Evolutionary conservation across 2,329 filamentous ascomycete species (phyloP), one percentile per base, ranked within the genome.

Genomic region (Trichothecium sympodiale): DNA sequence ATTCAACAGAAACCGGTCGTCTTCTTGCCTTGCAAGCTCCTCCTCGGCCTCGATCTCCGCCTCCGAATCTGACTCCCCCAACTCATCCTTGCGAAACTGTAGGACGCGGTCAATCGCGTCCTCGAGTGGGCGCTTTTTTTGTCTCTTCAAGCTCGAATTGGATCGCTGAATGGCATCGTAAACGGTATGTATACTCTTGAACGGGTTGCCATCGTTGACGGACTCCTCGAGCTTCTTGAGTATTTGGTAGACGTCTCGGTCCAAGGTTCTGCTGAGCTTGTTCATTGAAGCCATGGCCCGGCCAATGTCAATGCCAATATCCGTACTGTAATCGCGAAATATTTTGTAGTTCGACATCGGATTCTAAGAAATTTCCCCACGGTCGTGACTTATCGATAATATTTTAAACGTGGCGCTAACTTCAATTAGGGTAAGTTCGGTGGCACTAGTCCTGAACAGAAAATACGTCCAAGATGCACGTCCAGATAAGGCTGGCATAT

Each of bases 31-130:
- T 8, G 30, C 28, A 17, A 35, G 27, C 4, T 20, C 38, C n/a
- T 60, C 55, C 9, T 49, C 53, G 45, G 52, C 68, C 52, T 55
- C 74, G 44, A 55, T 58, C 38, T 54, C 69, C 18, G 69, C 65
- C 15, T 69, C 64, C 3, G 63, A 62, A 25, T 73, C 70, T 34
- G 67, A 68, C 17, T 72, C 69, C 32, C 65, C 69, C 12, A 65
- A 56, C 40, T 78, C 71, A 45, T 84, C 75, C 44, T 78, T 80
- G 5, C 89, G 65, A 14, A 86, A 75, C 7, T 79, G 73, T 13
- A 95, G 62, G 0, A 88, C 85, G 7, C 85, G 70, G 42, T 94
- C 86, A 43, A 96, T 85, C 26, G 83, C 81, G 43, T 91, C 83
- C 54, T 94, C 84, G 2, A 96, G 62, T 0, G 81, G 67, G 41